These are phyloP conservation scores for Cymbopogon citratus DNA, from an alignment of 176 grass and related monocot genomes.

Conservation along the genomic window DNA sequence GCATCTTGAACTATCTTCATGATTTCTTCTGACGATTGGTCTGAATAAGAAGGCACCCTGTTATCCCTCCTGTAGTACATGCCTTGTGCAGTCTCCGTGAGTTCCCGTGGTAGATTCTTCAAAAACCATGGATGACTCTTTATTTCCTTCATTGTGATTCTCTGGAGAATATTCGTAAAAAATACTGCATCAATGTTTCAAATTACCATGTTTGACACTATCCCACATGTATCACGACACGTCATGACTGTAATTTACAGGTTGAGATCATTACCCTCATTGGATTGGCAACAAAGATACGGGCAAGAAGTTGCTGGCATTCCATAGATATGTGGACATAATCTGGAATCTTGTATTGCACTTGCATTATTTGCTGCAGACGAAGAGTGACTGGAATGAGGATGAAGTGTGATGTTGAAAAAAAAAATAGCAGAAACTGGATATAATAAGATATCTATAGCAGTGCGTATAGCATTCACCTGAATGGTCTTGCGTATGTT, in stretches of 20 bases:
- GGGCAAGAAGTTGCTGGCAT: conserved; percentile 69
- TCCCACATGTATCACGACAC: not conserved
- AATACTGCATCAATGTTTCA: not conserved
- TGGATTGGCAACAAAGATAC: conserved; percentile 77
- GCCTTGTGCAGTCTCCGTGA: conserved; percentile 62
- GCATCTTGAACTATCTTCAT: conserved; percentile 81
- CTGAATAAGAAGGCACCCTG: conserved; percentile 64
- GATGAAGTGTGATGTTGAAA: not conserved
- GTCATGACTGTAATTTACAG: not conserved
- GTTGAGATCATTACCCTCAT: conserved; percentile 44
- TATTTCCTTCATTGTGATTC: conserved; percentile 93
- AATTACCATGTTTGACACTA: not conserved
- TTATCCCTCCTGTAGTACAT: conserved; percentile 80
- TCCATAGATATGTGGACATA: conserved; percentile 74
- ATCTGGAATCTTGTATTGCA: conserved; percentile 82
- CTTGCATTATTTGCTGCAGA: conserved; percentile 79
- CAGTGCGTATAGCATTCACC: conserved; percentile 29
- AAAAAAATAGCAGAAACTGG: not conserved
- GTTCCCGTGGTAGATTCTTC: conserved; percentile 93
- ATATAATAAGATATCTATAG: not conserved
- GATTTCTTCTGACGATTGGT: conserved; percentile 74
- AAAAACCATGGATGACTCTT: conserved; percentile 95
- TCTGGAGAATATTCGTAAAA: conserved; percentile 43
- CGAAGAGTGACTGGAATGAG: conserved; percentile 20
- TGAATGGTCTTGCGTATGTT: conserved; percentile 94